Evolutionary conservation across 2,329 filamentous ascomycete species (phyloP), one percentile per base, ranked within the genome.

Genomic region (Aspergillus jensenii): DNA sequence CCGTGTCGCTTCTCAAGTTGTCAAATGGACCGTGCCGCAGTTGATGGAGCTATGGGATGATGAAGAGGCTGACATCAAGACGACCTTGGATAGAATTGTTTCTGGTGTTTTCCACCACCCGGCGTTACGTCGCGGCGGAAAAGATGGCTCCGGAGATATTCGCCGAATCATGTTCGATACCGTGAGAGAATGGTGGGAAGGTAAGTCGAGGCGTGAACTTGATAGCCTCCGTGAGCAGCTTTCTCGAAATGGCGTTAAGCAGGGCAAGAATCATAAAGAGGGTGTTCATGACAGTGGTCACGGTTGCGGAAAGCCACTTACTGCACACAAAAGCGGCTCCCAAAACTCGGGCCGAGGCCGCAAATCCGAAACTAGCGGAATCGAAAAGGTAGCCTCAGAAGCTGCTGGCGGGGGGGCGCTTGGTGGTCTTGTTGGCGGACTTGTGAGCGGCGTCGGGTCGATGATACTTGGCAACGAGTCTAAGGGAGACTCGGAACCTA

Each of bases 11-110:
- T 90, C 88, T 62, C 85, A 87, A 67, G 86, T 93, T 48, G 80
- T 97, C 44, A 85, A 84, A 57, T 97, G 92, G 91, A 88, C 88
- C 21, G 91, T 96, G 14, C 93, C 93, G 8, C 91, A 96, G 73
- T 79, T 97, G 60, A 95, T 97, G 79, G 80, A 90, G 37, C 90
- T 88, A 67, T 96, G 93, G 86, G 93, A 97, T 68, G 83, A 96
- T 64, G 87, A 93, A 41, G 71, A 77, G 56, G 79, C 82, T 57
- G 90, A 96, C 66, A 78, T 91, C 41, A 81, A 90, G 61, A 82
- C 85, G 56, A 86, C 88, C 3, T 80, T 95, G 64, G 84, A 88
- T 70, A 86, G 88, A 61, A 93, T 97, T 73, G 86, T 96, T 68
- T 77, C 85, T 49, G 92, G 91, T 59, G 87, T 96, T 37, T 85